Evolutionary conservation across 768 basidiomycete genomes (phyloP), one percentile per base, ranked within the genome.

Genomic region (Suillus tomentosus): DNA sequence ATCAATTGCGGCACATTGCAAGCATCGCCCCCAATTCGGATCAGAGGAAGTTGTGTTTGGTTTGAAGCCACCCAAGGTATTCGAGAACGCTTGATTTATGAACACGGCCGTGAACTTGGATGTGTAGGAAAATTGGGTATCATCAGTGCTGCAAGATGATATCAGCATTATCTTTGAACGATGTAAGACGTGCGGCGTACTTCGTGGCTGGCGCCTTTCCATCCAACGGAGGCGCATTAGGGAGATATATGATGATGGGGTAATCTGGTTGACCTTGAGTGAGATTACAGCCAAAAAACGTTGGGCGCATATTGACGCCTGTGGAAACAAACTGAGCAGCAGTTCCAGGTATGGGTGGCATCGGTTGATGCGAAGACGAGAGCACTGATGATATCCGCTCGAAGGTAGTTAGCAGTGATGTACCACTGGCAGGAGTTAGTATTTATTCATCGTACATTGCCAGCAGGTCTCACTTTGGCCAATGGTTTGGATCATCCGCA

Each of bases 211-310:
- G 89, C 62, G 82, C 71, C 63, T 79, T 81, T 27, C 88, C 89
- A 62, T 80, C 81, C 22, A 87, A 67, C 3, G 89, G 89, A n/a
- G 91, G 90, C 37, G 90, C 82, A 72, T 89, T 91, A 7, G 93
- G 92, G 8, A 94, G 78, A 69, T 90, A 92, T 50, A 94, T 82
- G 47, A 94, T 75, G 22, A 94, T 67, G 0, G 91, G 91, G 66
- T 82, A 89, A 63, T 85, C 83, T 2, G 84, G 75, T 15, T 87
- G 82, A 5, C 34, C 73, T 54, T 81, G 72, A 3, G 61, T 71
- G 17, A 87, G 83, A 69, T 89, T 77, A 71, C 92, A 94, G 3
- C 92, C 93, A 76, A 92, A 94, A 78, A 94, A 92, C 0, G 89
- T 90, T 3, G 91, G 85, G 34, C 88, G 84, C 53, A 76, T 77